Conservation (phyloP, 2,329 filamentous ascomycete species). For the Huntiella bhutanensis region DNA sequence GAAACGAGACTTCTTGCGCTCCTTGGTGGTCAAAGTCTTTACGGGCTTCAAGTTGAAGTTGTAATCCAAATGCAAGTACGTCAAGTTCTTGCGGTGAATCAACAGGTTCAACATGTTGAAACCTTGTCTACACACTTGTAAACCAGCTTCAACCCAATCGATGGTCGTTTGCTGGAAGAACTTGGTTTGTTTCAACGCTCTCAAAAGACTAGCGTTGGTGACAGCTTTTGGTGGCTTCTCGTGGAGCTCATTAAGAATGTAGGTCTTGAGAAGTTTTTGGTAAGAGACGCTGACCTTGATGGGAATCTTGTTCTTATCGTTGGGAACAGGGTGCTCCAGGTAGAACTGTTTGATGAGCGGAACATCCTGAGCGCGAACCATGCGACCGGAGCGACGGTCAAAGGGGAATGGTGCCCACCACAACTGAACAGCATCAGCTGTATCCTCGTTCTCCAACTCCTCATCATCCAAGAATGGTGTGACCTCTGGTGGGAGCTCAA, state of each 20-base stretch:
- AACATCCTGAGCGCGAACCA: slow-evolving; percentile 94
- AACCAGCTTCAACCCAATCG: slow-evolving; percentile 95
- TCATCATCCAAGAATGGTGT: slow-evolving; percentile 84
- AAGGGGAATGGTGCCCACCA: slow-evolving; percentile 99
- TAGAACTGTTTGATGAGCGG: slow-evolving; percentile 98
- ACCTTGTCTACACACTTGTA: slow-evolving; percentile 93
- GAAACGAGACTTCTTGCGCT: slow-evolving; percentile 97
- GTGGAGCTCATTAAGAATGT: slow-evolving; percentile 88
- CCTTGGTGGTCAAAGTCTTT: slow-evolving; percentile 95
- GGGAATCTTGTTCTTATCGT: slow-evolving; percentile 38
- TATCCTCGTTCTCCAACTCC: slow-evolving; percentile 74
- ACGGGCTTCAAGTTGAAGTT: slow-evolving; percentile 99
- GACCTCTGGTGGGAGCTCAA: slow-evolving; percentile 59
- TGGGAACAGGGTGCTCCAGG: slow-evolving; percentile 73
- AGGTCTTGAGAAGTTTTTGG: slow-evolving; percentile 92
- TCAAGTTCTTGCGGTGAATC: slow-evolving; percentile 96
- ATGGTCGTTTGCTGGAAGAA: slow-evolving; percentile 99
- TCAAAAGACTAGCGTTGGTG: slow-evolving; percentile 81
- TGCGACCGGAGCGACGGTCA: slow-evolving; percentile 77
- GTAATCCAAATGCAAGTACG: slow-evolving; percentile 95
- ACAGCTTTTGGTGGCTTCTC: slow-evolving; percentile 90
- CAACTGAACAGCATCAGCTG: slow-evolving; percentile 72
- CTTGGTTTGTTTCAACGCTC: slow-evolving; percentile 84
- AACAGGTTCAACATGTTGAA: slow-evolving; percentile 98
- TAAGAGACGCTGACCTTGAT: slow-evolving; percentile 97